Conservation (phyloP, 2,329 filamentous ascomycete genomes). For the Blumeria hordei region DNA sequence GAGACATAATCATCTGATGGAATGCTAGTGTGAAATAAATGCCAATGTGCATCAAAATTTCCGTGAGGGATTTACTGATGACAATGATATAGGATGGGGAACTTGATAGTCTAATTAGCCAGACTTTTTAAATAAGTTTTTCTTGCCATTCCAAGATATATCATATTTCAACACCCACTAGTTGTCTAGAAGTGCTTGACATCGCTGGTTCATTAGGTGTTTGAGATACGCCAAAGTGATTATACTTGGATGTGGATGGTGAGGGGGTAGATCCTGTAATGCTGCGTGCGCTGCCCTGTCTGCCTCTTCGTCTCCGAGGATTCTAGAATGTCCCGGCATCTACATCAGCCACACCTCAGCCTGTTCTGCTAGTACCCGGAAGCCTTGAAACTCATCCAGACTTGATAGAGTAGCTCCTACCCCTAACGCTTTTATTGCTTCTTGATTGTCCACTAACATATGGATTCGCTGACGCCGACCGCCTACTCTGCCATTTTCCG, state of each 20-base stretch:
- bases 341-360: not conserved
- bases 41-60: too few species aligned
- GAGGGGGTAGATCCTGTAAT: not conserved
- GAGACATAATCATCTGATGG: too few species aligned
- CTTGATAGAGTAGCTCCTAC: not conserved
- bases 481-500: too few species aligned
- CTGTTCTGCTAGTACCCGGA: not conserved
- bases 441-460: not conserved
- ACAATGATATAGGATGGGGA: too few species aligned
- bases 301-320: not conserved
- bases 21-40: too few species aligned
- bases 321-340: not conserved
- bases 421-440: not conserved
- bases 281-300: not conserved
- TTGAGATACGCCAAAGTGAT: not conserved
- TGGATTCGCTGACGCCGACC: too few species aligned
- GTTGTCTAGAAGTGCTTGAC: not conserved
- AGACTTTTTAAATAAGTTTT: too few species aligned
- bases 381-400: not conserved
- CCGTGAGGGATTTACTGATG: too few species aligned
- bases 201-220: not conserved
- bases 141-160: too few species aligned
- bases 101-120: too few species aligned
- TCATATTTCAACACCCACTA: too few species aligned
- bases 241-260: not conserved